phyloP scores from a whole-genome alignment of 1,284 basidiomycete species.

The Pholiota adiposa region DNA sequence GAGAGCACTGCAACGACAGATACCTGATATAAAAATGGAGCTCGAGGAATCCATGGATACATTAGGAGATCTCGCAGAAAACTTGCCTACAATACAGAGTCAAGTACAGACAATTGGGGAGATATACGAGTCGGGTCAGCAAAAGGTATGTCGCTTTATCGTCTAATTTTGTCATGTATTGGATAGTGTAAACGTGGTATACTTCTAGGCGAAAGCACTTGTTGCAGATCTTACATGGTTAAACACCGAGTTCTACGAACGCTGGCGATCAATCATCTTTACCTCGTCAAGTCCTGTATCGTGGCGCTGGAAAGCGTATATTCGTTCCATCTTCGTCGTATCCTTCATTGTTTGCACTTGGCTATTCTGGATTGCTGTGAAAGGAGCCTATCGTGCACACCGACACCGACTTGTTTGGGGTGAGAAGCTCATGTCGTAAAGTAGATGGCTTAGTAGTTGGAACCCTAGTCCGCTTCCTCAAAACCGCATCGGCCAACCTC shows the following conservation, averaged over 20 bases:
- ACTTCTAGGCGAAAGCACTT: conserved; percentile 58
- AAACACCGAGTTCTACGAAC: conserved; percentile 73
- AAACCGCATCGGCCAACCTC: neutral
- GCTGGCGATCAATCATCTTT: conserved; percentile 73
- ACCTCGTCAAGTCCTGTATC: conserved; percentile 70
- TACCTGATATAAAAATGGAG: conserved; percentile 60
- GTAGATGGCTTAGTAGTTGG: neutral
- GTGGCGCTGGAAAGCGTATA: conserved; percentile 61
- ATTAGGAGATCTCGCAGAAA: conserved; percentile 52
- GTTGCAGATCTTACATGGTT: conserved; percentile 69
- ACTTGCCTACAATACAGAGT: conserved; percentile 60
- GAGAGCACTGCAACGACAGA: conserved; percentile 56
- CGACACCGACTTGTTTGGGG: conserved; percentile 76
- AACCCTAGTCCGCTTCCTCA: neutral
- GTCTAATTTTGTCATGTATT: conserved; percentile 6
- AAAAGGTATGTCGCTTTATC: conserved; percentile 61
- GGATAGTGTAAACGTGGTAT: neutral
- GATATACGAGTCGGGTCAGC: conserved; percentile 71
- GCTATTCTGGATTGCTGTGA: conserved; percentile 62
- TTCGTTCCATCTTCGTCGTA: conserved; percentile 61
- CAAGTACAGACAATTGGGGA: conserved; percentile 62
- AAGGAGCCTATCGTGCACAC: conserved; percentile 71
- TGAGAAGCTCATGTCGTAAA: conserved; percentile 70
- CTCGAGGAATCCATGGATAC: conserved; percentile 60
- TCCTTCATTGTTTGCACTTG: conserved; percentile 59